Conservation (phyloP, 1,284 basidiomycete genomes). For the Filobasidium uniguttulatum region DNA sequence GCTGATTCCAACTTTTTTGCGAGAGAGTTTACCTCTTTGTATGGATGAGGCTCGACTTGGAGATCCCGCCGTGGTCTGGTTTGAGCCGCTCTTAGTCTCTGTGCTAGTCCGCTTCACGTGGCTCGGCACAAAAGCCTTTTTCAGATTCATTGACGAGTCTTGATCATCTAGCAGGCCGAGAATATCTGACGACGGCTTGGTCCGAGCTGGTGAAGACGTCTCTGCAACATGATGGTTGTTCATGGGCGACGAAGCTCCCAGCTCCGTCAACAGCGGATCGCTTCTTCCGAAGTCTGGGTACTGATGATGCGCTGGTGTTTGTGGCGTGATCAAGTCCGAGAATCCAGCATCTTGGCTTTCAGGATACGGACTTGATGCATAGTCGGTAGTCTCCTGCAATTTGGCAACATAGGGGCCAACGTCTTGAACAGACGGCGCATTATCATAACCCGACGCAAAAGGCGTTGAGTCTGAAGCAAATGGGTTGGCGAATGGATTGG, state of each 20-base stretch:
- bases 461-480: conserved; percentile 8
- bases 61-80: neutral
- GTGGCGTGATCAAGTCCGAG: no score
- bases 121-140: conserved; percentile 27
- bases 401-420: conserved; percentile 22
- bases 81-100: neutral
- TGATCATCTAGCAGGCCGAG: conserved; percentile 19
- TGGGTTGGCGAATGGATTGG: conserved; percentile 30
- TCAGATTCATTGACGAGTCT: conserved; percentile 29
- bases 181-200: conserved; percentile 32
- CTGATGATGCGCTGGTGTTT: no score
- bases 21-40: conserved; percentile 13
- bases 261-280: no score
- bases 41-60: conserved; percentile 22
- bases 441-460: neutral
- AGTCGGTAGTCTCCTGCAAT: conserved; percentile 16
- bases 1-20: conserved; percentile 16
- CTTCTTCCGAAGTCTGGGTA: no score
- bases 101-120: conserved; percentile 16
- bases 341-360: conserved; percentile 30
- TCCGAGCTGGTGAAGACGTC: no score
- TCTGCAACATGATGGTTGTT: no score
- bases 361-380: conserved; percentile 14
- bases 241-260: no score
- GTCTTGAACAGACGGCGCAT: conserved; percentile 11